Evolutionary conservation across 805 yeast genomes (phyloP).

Genomic region (Candida namnaoensis): DNA sequence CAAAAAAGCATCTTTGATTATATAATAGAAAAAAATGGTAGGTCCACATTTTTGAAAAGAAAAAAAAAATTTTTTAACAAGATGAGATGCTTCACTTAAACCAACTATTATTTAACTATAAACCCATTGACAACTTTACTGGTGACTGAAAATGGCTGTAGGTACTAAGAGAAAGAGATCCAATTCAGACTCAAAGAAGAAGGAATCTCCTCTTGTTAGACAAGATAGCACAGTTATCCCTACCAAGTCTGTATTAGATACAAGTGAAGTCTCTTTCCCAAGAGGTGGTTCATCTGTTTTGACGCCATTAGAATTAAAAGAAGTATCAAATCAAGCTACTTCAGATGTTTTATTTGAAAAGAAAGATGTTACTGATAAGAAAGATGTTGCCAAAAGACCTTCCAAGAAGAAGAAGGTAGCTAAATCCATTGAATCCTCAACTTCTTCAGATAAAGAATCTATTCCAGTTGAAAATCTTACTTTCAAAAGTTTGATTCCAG

Average conservation of each 20-base stretch:
- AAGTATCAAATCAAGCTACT: constrained; percentile 87
- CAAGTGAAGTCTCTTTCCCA: constrained; percentile 54
- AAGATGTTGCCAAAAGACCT: constrained; percentile 13
- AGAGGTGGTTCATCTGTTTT: constrained; percentile 91
- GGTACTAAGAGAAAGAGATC: constrained; percentile 40
- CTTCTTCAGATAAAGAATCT: constrained; percentile 15
- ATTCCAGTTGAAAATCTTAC: constrained; percentile 53
- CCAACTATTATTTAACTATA: too few relatives aligned
- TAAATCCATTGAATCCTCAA: constrained; percentile 20
- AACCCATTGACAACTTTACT: too few relatives aligned
- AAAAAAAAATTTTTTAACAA: too few relatives aligned
- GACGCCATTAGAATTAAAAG: constrained; percentile 85
- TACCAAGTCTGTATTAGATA: constrained; percentile 24
- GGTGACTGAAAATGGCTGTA: constrained; percentile 10
- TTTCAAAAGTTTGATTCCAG: constrained; percentile 58
- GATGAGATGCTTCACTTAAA: too few relatives aligned
- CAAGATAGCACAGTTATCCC: constrained; percentile 31
- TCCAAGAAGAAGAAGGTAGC: constrained; percentile 32
- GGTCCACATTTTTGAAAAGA: too few relatives aligned
- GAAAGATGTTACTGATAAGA: constrained; percentile 9
- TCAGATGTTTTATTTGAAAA: constrained; percentile 70
- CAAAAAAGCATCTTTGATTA: too few relatives aligned
- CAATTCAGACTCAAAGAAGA: constrained; percentile 24
- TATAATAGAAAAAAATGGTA: too few relatives aligned
- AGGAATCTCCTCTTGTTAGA: constrained; percentile 29